These are phyloP conservation scores for Fusarium guadeloupense DNA, from an alignment of 2,329 filamentous ascomycete species.

Conservation along the genomic window DNA sequence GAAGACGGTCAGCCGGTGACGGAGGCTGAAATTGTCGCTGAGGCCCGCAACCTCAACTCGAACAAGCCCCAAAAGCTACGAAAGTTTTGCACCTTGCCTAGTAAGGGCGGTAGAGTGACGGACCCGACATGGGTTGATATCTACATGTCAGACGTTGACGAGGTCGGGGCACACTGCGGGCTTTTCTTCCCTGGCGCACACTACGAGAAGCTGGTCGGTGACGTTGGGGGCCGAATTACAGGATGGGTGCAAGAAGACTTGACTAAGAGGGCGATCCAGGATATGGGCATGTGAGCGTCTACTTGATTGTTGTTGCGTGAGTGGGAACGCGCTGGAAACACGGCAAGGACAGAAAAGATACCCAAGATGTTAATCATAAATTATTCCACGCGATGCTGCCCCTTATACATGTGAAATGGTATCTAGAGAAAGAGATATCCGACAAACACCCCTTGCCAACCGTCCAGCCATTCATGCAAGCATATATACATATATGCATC, in stretches of 20 bases:
- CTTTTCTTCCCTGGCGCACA: conserved; percentile 79
- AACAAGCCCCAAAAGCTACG: conserved; percentile 63
- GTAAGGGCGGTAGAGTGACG: conserved; percentile 60
- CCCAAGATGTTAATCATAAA: conserved; percentile 23
- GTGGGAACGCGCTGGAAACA: not conserved
- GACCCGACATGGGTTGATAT: conserved; percentile 82
- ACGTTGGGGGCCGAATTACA: conserved; percentile 73
- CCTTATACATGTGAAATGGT: conserved; percentile 36
- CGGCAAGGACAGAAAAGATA: not conserved
- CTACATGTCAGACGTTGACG: conserved; percentile 84
- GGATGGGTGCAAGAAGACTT: conserved; percentile 75
- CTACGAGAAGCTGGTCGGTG: conserved; percentile 80
- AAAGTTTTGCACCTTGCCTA: conserved; percentile 82
- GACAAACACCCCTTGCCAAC: conserved; percentile 26
- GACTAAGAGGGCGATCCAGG: conserved; percentile 52
- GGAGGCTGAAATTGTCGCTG: conserved; percentile 15
- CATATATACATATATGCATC: conserved; percentile 6
- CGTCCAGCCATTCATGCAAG: conserved; percentile 19
- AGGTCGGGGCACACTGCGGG: conserved; percentile 85
- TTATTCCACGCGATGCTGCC: conserved; percentile 30
- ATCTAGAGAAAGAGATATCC: conserved; percentile 38
- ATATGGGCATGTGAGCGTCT: conserved; percentile 30
- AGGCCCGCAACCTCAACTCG: conserved; percentile 23
- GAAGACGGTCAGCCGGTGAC: not conserved
- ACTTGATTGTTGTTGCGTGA: not conserved